phyloP scores from a whole-genome alignment of 75 land plant genomes.

The Selaginella tamariscina region DNA sequence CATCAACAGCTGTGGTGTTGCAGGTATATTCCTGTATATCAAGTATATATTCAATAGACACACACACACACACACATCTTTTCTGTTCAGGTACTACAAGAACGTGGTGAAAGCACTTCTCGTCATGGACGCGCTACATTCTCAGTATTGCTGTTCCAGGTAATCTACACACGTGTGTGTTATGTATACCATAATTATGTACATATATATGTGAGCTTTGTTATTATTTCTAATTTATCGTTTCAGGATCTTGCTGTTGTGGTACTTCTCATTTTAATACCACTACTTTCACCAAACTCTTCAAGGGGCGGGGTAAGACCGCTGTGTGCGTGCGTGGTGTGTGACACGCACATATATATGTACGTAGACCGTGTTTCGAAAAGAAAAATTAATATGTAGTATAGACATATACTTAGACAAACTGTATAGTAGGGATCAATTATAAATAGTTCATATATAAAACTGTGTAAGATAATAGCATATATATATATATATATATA shows the following conservation, averaged over 20 bases:
- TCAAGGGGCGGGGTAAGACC: slow-evolving; percentile 96
- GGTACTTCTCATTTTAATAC: slow-evolving; percentile 86
- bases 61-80: no score
- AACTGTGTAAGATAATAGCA: no score
- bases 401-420: no score
- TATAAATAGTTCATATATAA: no score
- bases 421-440: no score
- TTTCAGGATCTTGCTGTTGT: slow-evolving; percentile 94
- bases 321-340: no score
- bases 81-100: slow-evolving; percentile 75
- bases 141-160: slow-evolving; percentile 97
- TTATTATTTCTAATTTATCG: background rate
- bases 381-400: no score
- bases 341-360: no score
- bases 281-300: slow-evolving; percentile 95
- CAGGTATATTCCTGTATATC: no score
- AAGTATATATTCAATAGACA: no score
- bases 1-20: slow-evolving; percentile 95
- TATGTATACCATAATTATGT: background rate
- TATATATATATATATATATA: no score
- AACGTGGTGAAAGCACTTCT: slow-evolving; percentile 96
- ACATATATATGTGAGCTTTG: background rate
- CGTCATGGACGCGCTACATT: slow-evolving; percentile 99
- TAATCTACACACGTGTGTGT: slow-evolving; percentile 13
- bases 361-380: no score